phyloP scores from a whole-genome alignment of 225 moss, liverwort and hornwort species.

The Thuidium tamariscinum region DNA sequence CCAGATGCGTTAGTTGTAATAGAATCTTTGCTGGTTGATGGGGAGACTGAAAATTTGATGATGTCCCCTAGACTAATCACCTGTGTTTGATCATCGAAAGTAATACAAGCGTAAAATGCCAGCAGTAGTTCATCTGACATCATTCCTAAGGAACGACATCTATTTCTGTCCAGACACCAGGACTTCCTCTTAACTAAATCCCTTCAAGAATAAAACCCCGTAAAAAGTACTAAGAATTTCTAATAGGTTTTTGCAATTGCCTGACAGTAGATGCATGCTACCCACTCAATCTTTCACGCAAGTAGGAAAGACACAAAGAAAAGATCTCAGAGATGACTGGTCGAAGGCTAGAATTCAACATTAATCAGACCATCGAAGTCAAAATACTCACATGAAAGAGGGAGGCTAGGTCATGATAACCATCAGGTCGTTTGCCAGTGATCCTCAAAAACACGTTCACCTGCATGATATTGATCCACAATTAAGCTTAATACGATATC shows the following conservation, averaged over 20 bases:
- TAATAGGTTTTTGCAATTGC: neutral
- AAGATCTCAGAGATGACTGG: neutral
- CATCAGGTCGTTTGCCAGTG: conserved; percentile 73
- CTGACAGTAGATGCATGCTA: neutral
- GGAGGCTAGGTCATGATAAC: conserved; percentile 83
- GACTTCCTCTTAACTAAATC: neutral
- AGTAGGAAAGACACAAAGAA: neutral
- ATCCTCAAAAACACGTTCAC: conserved; percentile 80
- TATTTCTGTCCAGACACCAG: neutral
- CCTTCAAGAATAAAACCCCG: neutral
- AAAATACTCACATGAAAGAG: conserved; percentile 60
- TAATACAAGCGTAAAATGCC: neutral
- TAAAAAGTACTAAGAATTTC: neutral
- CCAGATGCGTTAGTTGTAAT: conserved; percentile 73
- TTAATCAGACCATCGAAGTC: neutral
- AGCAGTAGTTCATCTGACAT: neutral
- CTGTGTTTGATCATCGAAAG: conserved; percentile 22
- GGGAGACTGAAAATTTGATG: conserved; percentile 83
- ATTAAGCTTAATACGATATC: neutral
- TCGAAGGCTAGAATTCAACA: neutral
- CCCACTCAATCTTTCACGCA: neutral
- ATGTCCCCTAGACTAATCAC: conserved; percentile 87
- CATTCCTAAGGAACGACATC: neutral
- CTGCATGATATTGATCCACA: conserved; percentile 10
- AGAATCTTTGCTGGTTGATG: conserved; percentile 73